Evolutionary conservation across 192 early-diverging fungal species (phyloP).

Genomic region (Coemansia sp.): DNA sequence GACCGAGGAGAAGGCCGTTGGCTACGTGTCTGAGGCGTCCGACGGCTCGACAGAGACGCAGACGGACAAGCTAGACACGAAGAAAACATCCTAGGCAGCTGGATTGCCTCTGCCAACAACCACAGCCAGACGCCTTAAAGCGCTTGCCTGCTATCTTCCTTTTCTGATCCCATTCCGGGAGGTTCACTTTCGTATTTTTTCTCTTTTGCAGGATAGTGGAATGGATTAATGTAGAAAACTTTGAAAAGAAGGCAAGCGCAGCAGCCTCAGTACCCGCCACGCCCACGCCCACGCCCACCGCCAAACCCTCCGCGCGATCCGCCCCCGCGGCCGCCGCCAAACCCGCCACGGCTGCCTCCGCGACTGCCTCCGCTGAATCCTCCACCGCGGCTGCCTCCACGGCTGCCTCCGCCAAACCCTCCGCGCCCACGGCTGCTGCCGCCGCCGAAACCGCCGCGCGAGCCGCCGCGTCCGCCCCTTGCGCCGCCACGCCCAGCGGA

Average conservation of each 20-base stretch:
- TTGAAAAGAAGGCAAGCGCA: too few relatives aligned
- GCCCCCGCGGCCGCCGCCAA: slow-evolving; percentile 53
- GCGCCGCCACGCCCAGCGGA: slow-evolving; percentile 41
- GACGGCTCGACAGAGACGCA: slow-evolving; percentile 6
- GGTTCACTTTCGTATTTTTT: too few relatives aligned
- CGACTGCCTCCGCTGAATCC: slow-evolving; percentile 56
- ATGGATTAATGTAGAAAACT: too few relatives aligned
- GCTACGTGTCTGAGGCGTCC: slow-evolving; percentile 9
- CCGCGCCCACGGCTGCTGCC: slow-evolving; percentile 52
- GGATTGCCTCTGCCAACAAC: slow-evolving; percentile 51
- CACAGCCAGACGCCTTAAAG: slow-evolving; percentile 39
- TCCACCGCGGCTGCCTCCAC: slow-evolving; percentile 51
- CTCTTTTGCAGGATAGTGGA: too few relatives aligned
- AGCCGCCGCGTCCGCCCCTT: slow-evolving; percentile 45
- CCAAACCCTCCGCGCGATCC: slow-evolving; percentile 47
- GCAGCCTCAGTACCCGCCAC: slow-evolving; percentile 32
- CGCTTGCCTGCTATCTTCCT: too few relatives aligned
- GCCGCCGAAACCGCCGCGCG: slow-evolving; percentile 52
- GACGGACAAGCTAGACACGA: neutral
- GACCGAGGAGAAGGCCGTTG: slow-evolving; percentile 23
- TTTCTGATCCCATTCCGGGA: too few relatives aligned
- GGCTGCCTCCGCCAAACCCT: slow-evolving; percentile 41
- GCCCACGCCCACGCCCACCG: slow-evolving; percentile 57
- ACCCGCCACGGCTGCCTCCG: slow-evolving; percentile 24
- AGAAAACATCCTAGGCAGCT: slow-evolving; percentile 21